Evolutionary conservation across 2,329 filamentous ascomycete species (phyloP), one percentile per base, ranked within the genome.

Genomic region (Aspergillus uvarum): DNA sequence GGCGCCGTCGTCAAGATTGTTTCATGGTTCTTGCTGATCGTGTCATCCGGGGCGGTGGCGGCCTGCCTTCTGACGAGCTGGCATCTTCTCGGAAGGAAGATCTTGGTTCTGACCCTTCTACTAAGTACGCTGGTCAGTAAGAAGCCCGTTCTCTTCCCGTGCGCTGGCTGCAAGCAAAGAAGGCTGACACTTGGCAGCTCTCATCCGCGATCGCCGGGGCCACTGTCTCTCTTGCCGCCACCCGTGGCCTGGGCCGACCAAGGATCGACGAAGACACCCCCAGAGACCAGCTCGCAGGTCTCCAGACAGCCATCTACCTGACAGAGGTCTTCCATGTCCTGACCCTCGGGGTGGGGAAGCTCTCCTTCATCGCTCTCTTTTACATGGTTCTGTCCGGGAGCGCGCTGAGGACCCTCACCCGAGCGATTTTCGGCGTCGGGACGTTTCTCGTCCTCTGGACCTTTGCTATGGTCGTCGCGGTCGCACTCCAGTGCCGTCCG

Each of bases 11-110:
- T 54, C 24, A 58, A 58, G 44, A 29, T 58, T 22, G 32, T 58
- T 19, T 19, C 21, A n/a, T 58, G 56, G n/a, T 58, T 58, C 32
- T 51, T 58, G 42, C 19, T 58, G 12, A 58, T 58, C n/a, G 44
- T 53, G 38, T 58, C 56, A 21, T 35, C n/a, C 14, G 51, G 42
- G 12, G 56, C 51, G 1, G 56, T 58, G 19, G 50, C 21, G 12
- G 50, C 50, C 19, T 58, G 56, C n/a, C 44, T 58, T 19, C 21
- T 52, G 19, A 48, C 56, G 47, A 58, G 51, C 44, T 58, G 56
- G 56, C 56, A 58, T 19, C 32, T 53, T 5, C 19, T 58, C 10
- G 47, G 50, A 21, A 58, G 56, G 26, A 53, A 35, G 38, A 31
- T 53, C 14, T 48, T 48, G 32, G 42, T 52, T n/a, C 26, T 58